Percentiles rank a stretch among this genome's conserved stretches.
These are phyloP conservation scores for Filosporella fistucella DNA, from an alignment of 495 filamentous ascomycete species.

Conservation along the genomic window DNA sequence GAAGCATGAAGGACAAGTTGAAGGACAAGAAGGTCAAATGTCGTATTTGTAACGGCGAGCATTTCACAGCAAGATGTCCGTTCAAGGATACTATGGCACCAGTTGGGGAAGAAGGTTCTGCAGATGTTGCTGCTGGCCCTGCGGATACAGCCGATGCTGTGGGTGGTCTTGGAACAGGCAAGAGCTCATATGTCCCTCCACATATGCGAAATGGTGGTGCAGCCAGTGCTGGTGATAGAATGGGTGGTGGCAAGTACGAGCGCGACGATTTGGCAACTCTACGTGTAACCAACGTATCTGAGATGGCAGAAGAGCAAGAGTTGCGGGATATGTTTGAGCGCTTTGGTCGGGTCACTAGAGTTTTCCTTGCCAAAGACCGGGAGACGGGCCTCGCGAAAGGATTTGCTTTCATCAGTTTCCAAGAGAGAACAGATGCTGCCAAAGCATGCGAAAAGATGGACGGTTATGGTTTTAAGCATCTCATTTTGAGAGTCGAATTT, in stretches of 20 bases:
- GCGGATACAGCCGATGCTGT: slow-evolving; percentile 27
- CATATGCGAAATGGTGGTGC: slow-evolving; percentile 73
- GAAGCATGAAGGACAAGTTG: slow-evolving; percentile 81
- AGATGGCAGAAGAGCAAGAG: slow-evolving; percentile 93
- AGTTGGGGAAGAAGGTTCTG: slow-evolving; percentile 43
- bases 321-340: slow-evolving; percentile 96
- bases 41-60: slow-evolving; percentile 95
- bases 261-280: slow-evolving; percentile 94
- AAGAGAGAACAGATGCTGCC: slow-evolving; percentile 80
- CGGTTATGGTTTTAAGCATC: slow-evolving; percentile 88
- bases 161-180: slow-evolving; percentile 60
- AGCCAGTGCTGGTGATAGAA: slow-evolving; percentile 66
- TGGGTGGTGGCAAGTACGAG: slow-evolving; percentile 86
- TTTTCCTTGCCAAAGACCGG: slow-evolving; percentile 95
- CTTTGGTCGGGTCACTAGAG: slow-evolving; percentile 91
- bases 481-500: slow-evolving; percentile 89
- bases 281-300: slow-evolving; percentile 94
- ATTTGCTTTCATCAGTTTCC: slow-evolving; percentile 96
- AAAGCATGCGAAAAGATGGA: slow-evolving; percentile 97
- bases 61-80: slow-evolving; percentile 90
- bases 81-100: slow-evolving; percentile 65
- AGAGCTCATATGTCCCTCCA: slow-evolving; percentile 85
- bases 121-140: slow-evolving; percentile 48
- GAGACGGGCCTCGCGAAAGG: slow-evolving; percentile 94
- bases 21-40: slow-evolving; percentile 99